phyloP scores from a whole-genome alignment of 2,329 filamentous ascomycete species.

The Dendrostoma leiphaemia region DNA sequence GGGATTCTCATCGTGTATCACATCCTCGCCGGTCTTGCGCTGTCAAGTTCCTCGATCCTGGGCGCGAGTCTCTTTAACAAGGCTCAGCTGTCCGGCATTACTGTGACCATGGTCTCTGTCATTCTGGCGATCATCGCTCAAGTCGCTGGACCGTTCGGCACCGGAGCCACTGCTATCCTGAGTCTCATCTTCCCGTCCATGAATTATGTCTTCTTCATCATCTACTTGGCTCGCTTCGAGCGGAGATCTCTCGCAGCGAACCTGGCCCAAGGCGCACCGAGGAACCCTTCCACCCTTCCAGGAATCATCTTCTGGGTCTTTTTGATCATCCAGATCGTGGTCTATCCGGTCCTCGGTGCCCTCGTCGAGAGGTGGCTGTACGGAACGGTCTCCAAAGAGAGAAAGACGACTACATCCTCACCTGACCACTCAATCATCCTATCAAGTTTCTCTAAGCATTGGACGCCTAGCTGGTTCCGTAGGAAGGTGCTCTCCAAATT shows the following conservation, averaged over 20 bases:
- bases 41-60: conserved; percentile 78
- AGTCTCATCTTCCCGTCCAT: conserved; percentile 81
- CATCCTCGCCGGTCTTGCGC: conserved; percentile 70
- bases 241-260: conserved; percentile 57
- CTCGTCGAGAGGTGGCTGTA: conserved; percentile 72
- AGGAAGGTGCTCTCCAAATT: conserved; percentile 9
- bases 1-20: conserved; percentile 72
- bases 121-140: conserved; percentile 82
- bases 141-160: conserved; percentile 61
- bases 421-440: conserved; percentile 62
- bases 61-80: conserved; percentile 82
- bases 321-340: conserved; percentile 71
- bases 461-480: conserved; percentile 63
- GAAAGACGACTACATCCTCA: conserved; percentile 28
- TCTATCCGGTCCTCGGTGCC: conserved; percentile 74
- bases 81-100: conserved; percentile 84
- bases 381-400: conserved; percentile 66
- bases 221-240: conserved; percentile 76
- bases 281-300: conserved; percentile 60
- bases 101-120: conserved; percentile 68
- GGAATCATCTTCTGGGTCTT: conserved; percentile 60
- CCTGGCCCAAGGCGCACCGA: conserved; percentile 59
- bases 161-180: conserved; percentile 64
- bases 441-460: conserved; percentile 74
- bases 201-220: conserved; percentile 80